Evolutionary conservation across 2,329 filamentous ascomycete species (phyloP).

Genomic region (Ophiocordyceps robertsii): DNA sequence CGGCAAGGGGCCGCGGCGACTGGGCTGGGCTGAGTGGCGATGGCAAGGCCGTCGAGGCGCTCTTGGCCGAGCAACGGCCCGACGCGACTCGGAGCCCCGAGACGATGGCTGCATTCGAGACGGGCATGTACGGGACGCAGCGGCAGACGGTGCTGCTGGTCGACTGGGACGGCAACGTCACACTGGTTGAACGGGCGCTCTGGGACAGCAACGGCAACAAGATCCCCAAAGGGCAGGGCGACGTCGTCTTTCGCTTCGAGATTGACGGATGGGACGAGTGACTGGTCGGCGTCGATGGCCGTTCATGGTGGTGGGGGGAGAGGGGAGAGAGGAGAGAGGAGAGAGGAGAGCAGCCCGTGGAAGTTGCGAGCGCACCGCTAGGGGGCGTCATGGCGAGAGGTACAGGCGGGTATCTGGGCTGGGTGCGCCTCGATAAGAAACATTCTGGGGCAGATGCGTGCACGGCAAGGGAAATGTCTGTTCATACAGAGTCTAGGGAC

Average conservation of each 20-base stretch:
- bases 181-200: slow-evolving; percentile 44
- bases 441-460: too few relatives aligned
- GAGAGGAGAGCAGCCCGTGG: background rate
- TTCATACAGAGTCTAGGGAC: too few relatives aligned
- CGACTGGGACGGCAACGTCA: slow-evolving; percentile 49
- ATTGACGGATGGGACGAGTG: slow-evolving; percentile 37
- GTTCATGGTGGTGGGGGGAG: background rate
- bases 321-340: background rate
- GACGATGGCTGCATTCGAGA: slow-evolving; percentile 31
- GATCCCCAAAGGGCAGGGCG: slow-evolving; percentile 39
- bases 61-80: slow-evolving; percentile 22
- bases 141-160: slow-evolving; percentile 49
- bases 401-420: too few relatives aligned
- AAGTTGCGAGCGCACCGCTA: too few relatives aligned
- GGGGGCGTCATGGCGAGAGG: too few relatives aligned
- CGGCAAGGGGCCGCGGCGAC: slow-evolving; percentile 20
- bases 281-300: too few relatives aligned
- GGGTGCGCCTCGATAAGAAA: too few relatives aligned
- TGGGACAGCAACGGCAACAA: slow-evolving; percentile 44
- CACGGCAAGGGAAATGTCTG: too few relatives aligned
- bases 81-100: slow-evolving; percentile 15
- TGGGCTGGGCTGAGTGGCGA: slow-evolving; percentile 22
- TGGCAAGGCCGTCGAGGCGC: slow-evolving; percentile 20
- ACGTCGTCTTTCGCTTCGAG: slow-evolving; percentile 40
- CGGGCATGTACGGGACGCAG: slow-evolving; percentile 51